phyloP scores from a whole-genome alignment of 1,284 basidiomycete species.

The Prillingera fragicola region DNA sequence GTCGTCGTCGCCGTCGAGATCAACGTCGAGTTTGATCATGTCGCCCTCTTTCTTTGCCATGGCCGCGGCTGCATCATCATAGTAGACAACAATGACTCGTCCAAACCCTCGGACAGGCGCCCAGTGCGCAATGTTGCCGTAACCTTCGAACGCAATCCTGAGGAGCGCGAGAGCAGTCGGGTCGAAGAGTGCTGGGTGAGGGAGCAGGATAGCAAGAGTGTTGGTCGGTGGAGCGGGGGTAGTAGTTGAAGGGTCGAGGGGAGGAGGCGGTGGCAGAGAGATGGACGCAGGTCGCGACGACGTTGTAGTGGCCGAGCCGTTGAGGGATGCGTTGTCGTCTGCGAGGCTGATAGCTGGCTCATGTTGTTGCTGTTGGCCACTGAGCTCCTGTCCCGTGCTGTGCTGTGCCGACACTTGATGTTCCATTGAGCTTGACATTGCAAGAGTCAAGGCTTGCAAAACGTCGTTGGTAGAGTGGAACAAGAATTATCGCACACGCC shows the following conservation, averaged over 20 bases:
- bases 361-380: no score
- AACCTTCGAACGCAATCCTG: constrained; percentile 61
- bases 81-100: constrained; percentile 74
- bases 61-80: constrained; percentile 49
- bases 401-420: no score
- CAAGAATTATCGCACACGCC: no score
- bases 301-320: not conserved
- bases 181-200: constrained; percentile 64
- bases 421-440: no score
- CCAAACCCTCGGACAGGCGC: constrained; percentile 74
- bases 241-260: constrained; percentile 11
- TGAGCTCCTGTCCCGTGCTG: no score
- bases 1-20: not conserved
- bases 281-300: constrained; percentile 2
- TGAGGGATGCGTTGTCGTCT: constrained; percentile 3
- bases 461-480: no score
- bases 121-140: constrained; percentile 77
- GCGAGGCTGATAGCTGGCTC: no score
- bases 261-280: constrained; percentile 20
- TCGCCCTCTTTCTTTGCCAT: constrained; percentile 44
- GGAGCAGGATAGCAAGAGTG: constrained; percentile 61
- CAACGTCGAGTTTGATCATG: constrained; percentile 27
- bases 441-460: no score
- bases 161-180: constrained; percentile 63
- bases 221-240: constrained; percentile 54